Conservation (phyloP, 2,329 filamentous ascomycete species). For the Rutstroemia sp. region DNA sequence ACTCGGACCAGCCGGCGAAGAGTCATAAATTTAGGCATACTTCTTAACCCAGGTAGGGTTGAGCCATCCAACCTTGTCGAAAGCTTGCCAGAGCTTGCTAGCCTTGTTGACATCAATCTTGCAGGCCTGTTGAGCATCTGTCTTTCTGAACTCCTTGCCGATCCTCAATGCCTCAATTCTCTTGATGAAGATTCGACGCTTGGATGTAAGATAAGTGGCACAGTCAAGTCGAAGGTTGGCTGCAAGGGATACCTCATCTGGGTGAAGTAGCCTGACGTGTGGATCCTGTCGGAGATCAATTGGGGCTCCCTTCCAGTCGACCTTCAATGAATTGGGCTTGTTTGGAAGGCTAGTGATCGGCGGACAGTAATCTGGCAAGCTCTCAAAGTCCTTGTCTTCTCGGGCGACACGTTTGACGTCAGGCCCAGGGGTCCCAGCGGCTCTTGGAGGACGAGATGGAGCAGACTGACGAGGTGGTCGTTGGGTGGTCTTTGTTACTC, state of each 20-base stretch:
- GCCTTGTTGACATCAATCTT: conserved; percentile 98
- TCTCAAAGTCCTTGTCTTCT: conserved; percentile 74
- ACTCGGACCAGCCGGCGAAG: conserved; percentile 5
- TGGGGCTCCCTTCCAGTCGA: conserved; percentile 78
- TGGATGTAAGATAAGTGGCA: conserved; percentile 85
- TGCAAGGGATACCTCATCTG: conserved; percentile 70
- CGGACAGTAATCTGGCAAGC: conserved; percentile 67
- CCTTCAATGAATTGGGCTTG: conserved; percentile 66
- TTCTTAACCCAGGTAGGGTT: conserved; percentile 21
- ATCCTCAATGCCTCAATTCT: conserved; percentile 59
- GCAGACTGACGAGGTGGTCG: conserved; percentile 8
- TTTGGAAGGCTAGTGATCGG: conserved; percentile 56
- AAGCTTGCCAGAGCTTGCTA: conserved; percentile 84
- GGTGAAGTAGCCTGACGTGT: conserved; percentile 62
- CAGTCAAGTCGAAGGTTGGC: conserved; percentile 75
- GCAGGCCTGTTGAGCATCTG: conserved; percentile 91
- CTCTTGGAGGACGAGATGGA: conserved; percentile 3
- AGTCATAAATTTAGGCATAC: conserved; percentile 12
- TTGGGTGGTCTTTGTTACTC: conserved; percentile 1
- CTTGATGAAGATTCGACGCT: conserved; percentile 80
- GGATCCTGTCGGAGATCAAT: conserved; percentile 71
- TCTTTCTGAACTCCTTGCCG: conserved; percentile 86
- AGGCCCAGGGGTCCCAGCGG: conserved; percentile 26
- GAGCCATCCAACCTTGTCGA: conserved; percentile 81
- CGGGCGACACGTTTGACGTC: conserved; percentile 50